These are phyloP conservation scores for Neonectria magnoliae DNA, from an alignment of 2,329 filamentous ascomycete genomes.

Conservation along the genomic window DNA sequence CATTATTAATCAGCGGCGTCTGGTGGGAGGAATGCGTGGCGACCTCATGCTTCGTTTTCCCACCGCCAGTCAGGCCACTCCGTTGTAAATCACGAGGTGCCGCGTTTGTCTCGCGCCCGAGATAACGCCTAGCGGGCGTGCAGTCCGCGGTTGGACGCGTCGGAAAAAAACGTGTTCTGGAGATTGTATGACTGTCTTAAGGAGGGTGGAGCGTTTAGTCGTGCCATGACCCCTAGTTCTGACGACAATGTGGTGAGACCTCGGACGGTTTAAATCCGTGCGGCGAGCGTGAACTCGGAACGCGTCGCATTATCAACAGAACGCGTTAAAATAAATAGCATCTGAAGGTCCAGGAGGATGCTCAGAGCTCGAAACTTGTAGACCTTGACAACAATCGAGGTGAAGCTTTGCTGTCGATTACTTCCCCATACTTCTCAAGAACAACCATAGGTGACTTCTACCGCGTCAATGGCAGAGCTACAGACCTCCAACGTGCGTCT, in stretches of 20 bases:
- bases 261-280: background rate
- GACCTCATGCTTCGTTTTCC: constrained; percentile 7
- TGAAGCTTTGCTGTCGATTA: background rate
- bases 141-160: constrained; percentile 4
- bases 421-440: background rate
- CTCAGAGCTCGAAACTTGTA: background rate
- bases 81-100: constrained; percentile 33
- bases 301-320: constrained; percentile 11
- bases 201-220: background rate
- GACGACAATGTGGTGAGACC: constrained; percentile 16
- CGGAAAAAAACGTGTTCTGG: constrained; percentile 23
- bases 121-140: constrained; percentile 19
- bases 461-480: constrained; percentile 12
- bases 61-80: constrained; percentile 29
- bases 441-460: background rate
- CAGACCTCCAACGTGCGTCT: constrained; percentile 19
- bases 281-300: background rate
- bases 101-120: constrained; percentile 29
- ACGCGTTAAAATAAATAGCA: background rate
- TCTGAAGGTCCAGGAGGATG: background rate
- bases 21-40: background rate
- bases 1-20: background rate
- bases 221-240: background rate
- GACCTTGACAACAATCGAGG: background rate
- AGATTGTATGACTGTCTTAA: constrained; percentile 14